phyloP scores from a whole-genome alignment of 805 yeast genomes.

The Wickerhamiella parazyma region DNA sequence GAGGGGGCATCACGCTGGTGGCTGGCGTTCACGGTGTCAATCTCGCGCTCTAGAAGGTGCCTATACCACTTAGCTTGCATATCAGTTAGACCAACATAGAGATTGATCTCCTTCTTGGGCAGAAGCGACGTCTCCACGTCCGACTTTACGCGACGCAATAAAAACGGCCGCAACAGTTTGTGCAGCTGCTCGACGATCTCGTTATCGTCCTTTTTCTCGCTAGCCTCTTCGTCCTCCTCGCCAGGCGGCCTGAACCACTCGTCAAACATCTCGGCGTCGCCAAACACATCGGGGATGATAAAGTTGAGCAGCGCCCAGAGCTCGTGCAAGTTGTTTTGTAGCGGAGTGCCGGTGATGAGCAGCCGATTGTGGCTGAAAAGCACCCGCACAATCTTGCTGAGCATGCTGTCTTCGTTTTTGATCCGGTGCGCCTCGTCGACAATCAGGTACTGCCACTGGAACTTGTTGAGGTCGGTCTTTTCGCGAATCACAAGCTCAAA shows the following conservation, averaged over 20 bases:
- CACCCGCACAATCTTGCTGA: conserved; percentile 80
- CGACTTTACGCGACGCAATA: conserved; percentile 76
- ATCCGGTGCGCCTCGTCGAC: conserved; percentile 96
- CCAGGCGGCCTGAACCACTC: conserved; percentile 50
- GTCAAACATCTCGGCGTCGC: conserved; percentile 81
- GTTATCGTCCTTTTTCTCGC: conserved; percentile 38
- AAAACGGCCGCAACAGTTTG: conserved; percentile 72
- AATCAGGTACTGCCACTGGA: conserved; percentile 86
- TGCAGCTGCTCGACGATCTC: conserved; percentile 79
- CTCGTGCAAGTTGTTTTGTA: conserved; percentile 90
- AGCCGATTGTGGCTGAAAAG: conserved; percentile 76
- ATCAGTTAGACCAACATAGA: conserved; percentile 91
- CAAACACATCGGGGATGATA: conserved; percentile 85
- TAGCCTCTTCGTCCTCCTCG: conserved; percentile 21
- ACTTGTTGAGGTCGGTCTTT: conserved; percentile 59
- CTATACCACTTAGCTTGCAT: conserved; percentile 93
- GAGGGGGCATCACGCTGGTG: conserved; percentile 69
- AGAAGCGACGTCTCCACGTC: conserved; percentile 86
- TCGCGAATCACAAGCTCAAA: conserved; percentile 89
- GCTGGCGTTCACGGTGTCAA: conserved; percentile 85
- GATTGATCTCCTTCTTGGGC: conserved; percentile 79
- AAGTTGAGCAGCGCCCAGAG: conserved; percentile 90
- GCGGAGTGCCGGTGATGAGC: conserved; percentile 89
- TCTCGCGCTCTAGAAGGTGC: conserved; percentile 73
- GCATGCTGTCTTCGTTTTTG: conserved; percentile 81